Base-by-base conservation (phyloP, 768 basidiomycete species). In the Tubosaeta brunneosetosa region DNA sequence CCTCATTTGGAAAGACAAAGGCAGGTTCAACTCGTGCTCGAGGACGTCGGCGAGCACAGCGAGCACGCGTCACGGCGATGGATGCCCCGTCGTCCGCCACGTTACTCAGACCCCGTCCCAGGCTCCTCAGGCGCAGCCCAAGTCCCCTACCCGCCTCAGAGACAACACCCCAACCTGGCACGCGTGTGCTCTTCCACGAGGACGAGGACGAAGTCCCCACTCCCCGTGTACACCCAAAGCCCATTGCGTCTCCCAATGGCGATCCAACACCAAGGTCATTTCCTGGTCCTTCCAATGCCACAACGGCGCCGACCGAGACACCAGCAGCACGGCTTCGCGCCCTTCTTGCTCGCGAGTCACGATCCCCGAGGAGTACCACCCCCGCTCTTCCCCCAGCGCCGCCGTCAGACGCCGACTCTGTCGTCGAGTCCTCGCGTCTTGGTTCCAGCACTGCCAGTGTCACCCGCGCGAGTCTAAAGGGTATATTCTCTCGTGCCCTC, bases 251-350 rank as follows among this genome's bases (percentile, higher is more conserved):
- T 26, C 42, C 54, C 37, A 51, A 53, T 34, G 52, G 42, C 29
- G 57, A 52, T 25, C 19, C 50, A 19, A 44, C 55, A 11, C 3
- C 43, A 29, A 50, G 12, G 25, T 13, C 41, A 11, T 42, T 42
- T 22, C 42, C 42, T 27, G 40, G 10, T 52, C 54, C 16, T 55
- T 37, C 54, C 25, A 49, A 50, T 8, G 49, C 55, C 31, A 55
- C 58, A 16, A 52, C 29, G 19, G 42, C 53, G 12, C 60, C 66
- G 8, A 48, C 61, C 41, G 77, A 77, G 47, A 83, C 77, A 2
- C 79, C 84, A 7, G 83, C 85, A 17, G 77, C 75, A 19, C 80
- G 83, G 44, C 77, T 88, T 17, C 83, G 86, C 44, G 83, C 83
- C 22, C 68, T 87, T 5, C 71, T 87, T 9, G 69, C 76, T 31